phyloP scores from a whole-genome alignment of 352 stramenopile genomes.

The Globisporangium barbulae region DNA sequence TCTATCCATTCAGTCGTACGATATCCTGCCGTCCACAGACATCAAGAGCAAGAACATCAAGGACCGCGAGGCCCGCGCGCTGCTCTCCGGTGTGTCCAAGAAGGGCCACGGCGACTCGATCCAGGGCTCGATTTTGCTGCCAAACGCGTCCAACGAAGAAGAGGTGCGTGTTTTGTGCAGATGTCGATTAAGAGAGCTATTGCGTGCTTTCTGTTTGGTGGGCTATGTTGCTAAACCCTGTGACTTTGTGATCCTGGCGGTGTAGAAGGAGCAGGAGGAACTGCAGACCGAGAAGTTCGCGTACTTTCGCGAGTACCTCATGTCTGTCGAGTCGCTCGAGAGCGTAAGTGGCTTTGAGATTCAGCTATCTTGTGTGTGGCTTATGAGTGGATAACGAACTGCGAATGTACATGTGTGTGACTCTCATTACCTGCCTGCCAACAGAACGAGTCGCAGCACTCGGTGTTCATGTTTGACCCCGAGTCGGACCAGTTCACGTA shows the following conservation, averaged over 20 bases:
- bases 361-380: neutral
- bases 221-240: neutral
- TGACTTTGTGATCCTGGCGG: neutral
- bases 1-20: conserved; percentile 55
- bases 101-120: conserved; percentile 63
- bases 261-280: conserved; percentile 46
- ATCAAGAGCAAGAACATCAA: conserved; percentile 69
- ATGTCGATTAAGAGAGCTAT: neutral
- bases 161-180: conserved; percentile 26
- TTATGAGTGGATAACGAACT: neutral
- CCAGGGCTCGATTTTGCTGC: conserved; percentile 74
- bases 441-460: conserved; percentile 61
- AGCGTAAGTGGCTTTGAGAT: conserved; percentile 37
- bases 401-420: neutral
- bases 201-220: conserved; percentile 6
- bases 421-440: conserved; percentile 9
- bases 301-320: conserved; percentile 79
- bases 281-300: conserved; percentile 65
- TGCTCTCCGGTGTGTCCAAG: conserved; percentile 74
- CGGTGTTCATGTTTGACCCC: conserved; percentile 76
- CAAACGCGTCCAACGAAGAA: conserved; percentile 47
- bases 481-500: conserved; percentile 79
- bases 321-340: conserved; percentile 66
- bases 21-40: conserved; percentile 81
- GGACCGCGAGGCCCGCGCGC: conserved; percentile 62